Base-by-base conservation (phyloP, 192 early-diverging fungal species). In the Gonapodya sp. region DNA sequence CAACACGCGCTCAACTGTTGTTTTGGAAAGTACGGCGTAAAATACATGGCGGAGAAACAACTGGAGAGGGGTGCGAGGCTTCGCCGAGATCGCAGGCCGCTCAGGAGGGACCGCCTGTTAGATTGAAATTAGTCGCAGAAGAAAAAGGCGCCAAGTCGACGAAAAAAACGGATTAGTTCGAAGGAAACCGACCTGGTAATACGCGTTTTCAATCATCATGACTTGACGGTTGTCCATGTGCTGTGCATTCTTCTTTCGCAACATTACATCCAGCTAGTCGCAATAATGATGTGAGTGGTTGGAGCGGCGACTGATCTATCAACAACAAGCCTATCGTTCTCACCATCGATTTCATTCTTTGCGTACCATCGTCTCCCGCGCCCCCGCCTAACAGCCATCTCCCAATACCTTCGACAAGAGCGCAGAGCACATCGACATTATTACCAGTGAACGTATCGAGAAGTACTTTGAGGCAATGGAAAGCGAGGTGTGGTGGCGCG, bases 131-230 rank as follows among this genome's bases (percentile, higher is more conserved):
- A 8, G 46, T 16, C 24, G 46, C 24, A 64, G 46, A 64, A 16
- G 24, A 8, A 64, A 64, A 24, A 24, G 8, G 46, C 46, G 24
- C 46, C n/a, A n/a, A n/a, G n/a, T n/a, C n/a, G n/a, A 64, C 24
- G 8, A 64, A 8, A 64, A 64, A 24, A 24, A 8, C 46, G 46
- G 24, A 64, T 24, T 8, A 64, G 24, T 16, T 64, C 46, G 46
- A 64, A 24, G 24, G 34, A 18, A 32, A 0, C 32, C 79, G 83
- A 92, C 90, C 85, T 93, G 91, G 83, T 94, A 94, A 79, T 93
- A 95, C 0, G 96, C 96, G 81, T 98, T 98, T 36, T 98, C 97
- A 35, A 99, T 93, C 90, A 98, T 94, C 78, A 97, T 82, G 1
- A 85, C 80, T 34, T 94, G 92, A 16, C 96, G 91, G 73, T 87